Evolutionary conservation across 2,329 filamentous ascomycete genomes (phyloP).

Genomic region (Venturia effusa): DNA sequence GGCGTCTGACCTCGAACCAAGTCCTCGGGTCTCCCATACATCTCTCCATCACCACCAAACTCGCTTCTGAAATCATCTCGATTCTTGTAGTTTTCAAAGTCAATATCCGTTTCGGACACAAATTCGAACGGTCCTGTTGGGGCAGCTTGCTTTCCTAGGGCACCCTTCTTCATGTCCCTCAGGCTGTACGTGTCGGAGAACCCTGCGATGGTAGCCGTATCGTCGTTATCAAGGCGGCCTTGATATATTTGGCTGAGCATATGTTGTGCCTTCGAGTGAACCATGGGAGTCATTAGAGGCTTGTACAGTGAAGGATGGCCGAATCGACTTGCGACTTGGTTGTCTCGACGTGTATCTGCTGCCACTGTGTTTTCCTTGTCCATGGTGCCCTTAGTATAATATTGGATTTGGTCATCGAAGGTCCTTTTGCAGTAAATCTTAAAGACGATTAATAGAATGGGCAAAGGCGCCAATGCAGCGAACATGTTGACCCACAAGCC

Average conservation of each 20-base stretch:
- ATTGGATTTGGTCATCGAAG: conserved; percentile 74
- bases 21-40: conserved; percentile 45
- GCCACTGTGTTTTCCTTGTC: conserved; percentile 39
- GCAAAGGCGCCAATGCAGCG: conserved; percentile 60
- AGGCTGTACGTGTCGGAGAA: conserved; percentile 77
- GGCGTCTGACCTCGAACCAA: conserved; percentile 45
- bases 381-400: conserved; percentile 56
- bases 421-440: conserved; percentile 69
- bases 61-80: conserved; percentile 28
- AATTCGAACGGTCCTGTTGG: conserved; percentile 55
- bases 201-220: conserved; percentile 50
- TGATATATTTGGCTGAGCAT: conserved; percentile 77
- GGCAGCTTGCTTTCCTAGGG: conserved; percentile 42
- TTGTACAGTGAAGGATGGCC: conserved; percentile 86
- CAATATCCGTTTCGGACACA: conserved; percentile 74
- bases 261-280: conserved; percentile 80
- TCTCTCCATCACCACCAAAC: conserved; percentile 52
- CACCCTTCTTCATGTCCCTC: conserved; percentile 59
- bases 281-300: conserved; percentile 87
- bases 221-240: conserved; percentile 61
- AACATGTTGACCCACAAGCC: conserved; percentile 50
- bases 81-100: conserved; percentile 88
- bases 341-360: conserved; percentile 36
- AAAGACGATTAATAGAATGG: conserved; percentile 69
- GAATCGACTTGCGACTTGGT: conserved; percentile 66